These are phyloP conservation scores for Mycena floridula DNA, from an alignment of 768 basidiomycete species.

Conservation along the genomic window DNA sequence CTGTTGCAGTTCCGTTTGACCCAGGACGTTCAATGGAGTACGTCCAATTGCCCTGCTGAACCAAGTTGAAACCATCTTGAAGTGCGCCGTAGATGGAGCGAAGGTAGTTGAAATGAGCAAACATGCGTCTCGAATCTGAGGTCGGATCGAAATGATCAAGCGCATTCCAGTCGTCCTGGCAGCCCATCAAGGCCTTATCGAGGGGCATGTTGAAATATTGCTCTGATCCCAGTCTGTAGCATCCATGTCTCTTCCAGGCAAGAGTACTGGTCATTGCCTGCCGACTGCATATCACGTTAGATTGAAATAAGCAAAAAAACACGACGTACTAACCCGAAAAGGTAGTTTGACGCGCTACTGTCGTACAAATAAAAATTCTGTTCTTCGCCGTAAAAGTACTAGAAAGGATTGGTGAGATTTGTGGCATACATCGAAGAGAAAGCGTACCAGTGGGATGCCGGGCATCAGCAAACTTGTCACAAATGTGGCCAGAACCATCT, in stretches of 20 bases:
- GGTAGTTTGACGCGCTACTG: constrained; percentile 86
- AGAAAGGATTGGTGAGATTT: neutral
- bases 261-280: constrained; percentile 82
- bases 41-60: constrained; percentile 84
- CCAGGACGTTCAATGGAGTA: constrained; percentile 72
- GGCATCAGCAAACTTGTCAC: constrained; percentile 79
- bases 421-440: constrained; percentile 3
- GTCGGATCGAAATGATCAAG: constrained; percentile 96
- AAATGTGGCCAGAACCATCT: constrained; percentile 72
- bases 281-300: constrained; percentile 44
- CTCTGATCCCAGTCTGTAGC: constrained; percentile 82
- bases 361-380: constrained; percentile 87
- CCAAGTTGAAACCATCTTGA: constrained; percentile 85
- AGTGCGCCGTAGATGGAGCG: constrained; percentile 64
- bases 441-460: constrained; percentile 69
- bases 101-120: constrained; percentile 67
- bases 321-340: constrained; percentile 59
- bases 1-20: constrained; percentile 73
- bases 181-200: constrained; percentile 72
- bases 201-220: constrained; percentile 95
- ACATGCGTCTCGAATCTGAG: constrained; percentile 64
- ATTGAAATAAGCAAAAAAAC: neutral
- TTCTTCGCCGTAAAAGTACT: constrained; percentile 90
- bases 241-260: constrained; percentile 93
- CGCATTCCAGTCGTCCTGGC: constrained; percentile 86